These are phyloP conservation scores for Uronychia setigera DNA, from an alignment of 73 alveolate genomes.

Conservation along the genomic window DNA sequence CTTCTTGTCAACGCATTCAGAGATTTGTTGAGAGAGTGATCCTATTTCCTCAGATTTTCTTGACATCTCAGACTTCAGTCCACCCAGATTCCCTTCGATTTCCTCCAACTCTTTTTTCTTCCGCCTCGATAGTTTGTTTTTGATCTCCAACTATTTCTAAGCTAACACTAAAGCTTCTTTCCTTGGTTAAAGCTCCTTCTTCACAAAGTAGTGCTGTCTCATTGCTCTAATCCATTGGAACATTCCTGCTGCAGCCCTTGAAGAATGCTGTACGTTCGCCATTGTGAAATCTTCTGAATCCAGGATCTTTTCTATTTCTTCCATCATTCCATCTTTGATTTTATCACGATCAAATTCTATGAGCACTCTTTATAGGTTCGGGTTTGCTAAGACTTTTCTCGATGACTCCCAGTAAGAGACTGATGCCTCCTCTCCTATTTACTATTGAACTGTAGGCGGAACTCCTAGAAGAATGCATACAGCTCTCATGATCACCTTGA, in stretches of 20 bases:
- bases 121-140: neutral
- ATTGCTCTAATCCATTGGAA: neutral
- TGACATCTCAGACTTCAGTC: slow-evolving; percentile 31
- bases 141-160: neutral
- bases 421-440: neutral
- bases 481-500: neutral
- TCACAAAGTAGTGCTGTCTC: slow-evolving; percentile 3
- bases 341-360: neutral
- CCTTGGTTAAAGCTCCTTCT: slow-evolving; percentile 25
- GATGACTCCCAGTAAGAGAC: slow-evolving; percentile 1
- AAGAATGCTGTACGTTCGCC: slow-evolving; percentile 67
- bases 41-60: slow-evolving; percentile 32
- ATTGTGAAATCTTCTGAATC: slow-evolving; percentile 56
- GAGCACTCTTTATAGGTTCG: neutral
- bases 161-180: neutral
- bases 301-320: neutral
- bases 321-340: neutral
- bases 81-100: slow-evolving; percentile 22
- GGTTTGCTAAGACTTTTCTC: neutral
- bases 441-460: neutral
- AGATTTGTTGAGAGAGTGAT: slow-evolving; percentile 9
- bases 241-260: slow-evolving; percentile 69
- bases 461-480: slow-evolving; percentile 1
- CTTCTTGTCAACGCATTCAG: slow-evolving; percentile 24
- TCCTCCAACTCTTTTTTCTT: slow-evolving; percentile 7